These are phyloP conservation scores for Nigrospora oryzae DNA, from an alignment of 2,329 filamentous ascomycete genomes.

Conservation along the genomic window DNA sequence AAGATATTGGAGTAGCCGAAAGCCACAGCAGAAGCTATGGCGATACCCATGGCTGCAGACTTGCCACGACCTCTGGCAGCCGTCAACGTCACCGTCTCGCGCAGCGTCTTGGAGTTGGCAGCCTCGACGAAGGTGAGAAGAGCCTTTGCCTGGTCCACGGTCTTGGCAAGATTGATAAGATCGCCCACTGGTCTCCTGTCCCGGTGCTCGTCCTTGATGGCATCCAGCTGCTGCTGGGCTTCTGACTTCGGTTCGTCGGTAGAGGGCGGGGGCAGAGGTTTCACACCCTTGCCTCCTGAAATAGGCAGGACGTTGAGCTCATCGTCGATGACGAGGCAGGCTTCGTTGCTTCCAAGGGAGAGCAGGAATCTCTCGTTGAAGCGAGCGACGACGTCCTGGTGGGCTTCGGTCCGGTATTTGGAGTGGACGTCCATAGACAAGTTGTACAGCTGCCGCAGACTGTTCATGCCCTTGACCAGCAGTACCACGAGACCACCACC, in stretches of 20 bases:
- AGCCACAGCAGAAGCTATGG: conserved; percentile 86
- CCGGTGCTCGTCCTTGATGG: conserved; percentile 77
- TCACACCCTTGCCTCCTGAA: conserved; percentile 86
- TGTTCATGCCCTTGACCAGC: conserved; percentile 91
- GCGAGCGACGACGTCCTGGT: conserved; percentile 86
- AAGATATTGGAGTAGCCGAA: conserved; percentile 99
- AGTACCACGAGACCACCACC: conserved; percentile 87
- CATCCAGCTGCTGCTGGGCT: conserved; percentile 67
- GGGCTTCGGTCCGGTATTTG: conserved; percentile 90
- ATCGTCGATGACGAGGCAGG: conserved; percentile 92
- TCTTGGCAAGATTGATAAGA: conserved; percentile 76
- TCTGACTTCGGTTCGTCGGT: conserved; percentile 64
- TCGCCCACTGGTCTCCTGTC: conserved; percentile 83
- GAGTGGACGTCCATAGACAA: conserved; percentile 97
- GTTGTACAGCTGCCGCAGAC: conserved; percentile 93
- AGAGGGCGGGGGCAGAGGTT: conserved; percentile 69
- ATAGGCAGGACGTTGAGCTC: conserved; percentile 96
- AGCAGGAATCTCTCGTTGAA: conserved; percentile 98
- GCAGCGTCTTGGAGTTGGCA: conserved; percentile 89
- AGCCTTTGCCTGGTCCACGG: conserved; percentile 92
- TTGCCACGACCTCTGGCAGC: conserved; percentile 93
- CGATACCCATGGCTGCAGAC: conserved; percentile 89
- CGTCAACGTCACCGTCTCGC: conserved; percentile 88
- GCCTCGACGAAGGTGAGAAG: conserved; percentile 95
- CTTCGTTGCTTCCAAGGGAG: conserved; percentile 88